Evolutionary conservation across 2,329 filamentous ascomycete genomes (phyloP), one percentile per base, ranked within the genome.

Genomic region (Diaporthe velutina): DNA sequence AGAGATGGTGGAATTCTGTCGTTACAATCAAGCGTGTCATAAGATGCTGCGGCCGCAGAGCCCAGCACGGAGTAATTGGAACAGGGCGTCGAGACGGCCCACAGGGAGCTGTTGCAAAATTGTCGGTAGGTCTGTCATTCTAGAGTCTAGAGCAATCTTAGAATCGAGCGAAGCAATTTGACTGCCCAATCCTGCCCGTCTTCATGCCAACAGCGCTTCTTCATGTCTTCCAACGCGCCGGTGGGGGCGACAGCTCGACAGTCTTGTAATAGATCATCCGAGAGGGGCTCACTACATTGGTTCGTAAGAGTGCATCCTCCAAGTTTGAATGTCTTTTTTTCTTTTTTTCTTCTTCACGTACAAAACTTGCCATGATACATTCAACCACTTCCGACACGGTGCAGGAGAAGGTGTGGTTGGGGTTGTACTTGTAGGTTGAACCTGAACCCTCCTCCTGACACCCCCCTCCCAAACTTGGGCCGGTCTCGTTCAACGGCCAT

Each of bases 81-180:
- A 54, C 45, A 38, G 48, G 64, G 13, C 15, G 15, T 40, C 15
- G n/a, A 54, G 28, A 28, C 35, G 54, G 48, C 48, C 45, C 64
- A 28, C 17, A 68, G 33, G 48, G n/a, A 12, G 64, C 48, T 54
- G n/a, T 52, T 54, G 45, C 64, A 54, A 68, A 54, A 68, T 68
- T 54, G 48, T 54, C 30, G 35, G 45, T 52, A 67, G 64, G 30
- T 54, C 64, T 68, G 35, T 38, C 45, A 71, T 35, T 60, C 35
- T 76, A 76, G 74, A 76, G 70, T 54, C 50, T 38, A 64, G 74
- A 76, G 74, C 74, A 72, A 74, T 74, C 71, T 71, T 74, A 74
- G 71, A 74, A 57, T 42, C 45, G 42, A 68, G 66, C 58, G 58
- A 74, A 60, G 72, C 72, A 48, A 68, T 74, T 76, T 76, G 72